These are phyloP conservation scores for Panicum virgatum DNA, from an alignment of 202 grass and related monocot genomes.

Conservation along the genomic window DNA sequence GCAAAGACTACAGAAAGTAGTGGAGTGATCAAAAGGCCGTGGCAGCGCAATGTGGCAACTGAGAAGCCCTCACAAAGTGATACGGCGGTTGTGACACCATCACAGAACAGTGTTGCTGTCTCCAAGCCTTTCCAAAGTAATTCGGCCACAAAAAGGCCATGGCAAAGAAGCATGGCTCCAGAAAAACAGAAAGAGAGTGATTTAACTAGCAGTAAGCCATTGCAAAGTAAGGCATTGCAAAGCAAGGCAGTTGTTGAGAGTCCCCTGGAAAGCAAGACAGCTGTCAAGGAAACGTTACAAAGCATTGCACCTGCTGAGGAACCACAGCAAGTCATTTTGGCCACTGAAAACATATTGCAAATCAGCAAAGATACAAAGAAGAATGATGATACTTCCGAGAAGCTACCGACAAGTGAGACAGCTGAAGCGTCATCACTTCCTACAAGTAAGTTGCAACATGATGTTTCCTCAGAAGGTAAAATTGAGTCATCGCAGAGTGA, in stretches of 20 bases:
- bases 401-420: not conserved
- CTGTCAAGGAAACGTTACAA: conserved; percentile 2
- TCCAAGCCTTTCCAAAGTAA: conserved; percentile 34
- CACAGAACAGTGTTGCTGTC: conserved; percentile 44
- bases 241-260: conserved; percentile 28
- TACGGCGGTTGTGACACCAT: conserved; percentile 19
- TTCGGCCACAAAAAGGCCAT: conserved; percentile 28
- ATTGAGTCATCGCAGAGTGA: conserved; percentile 21
- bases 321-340: conserved; percentile 17
- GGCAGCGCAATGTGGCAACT: conserved; percentile 39
- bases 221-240: conserved; percentile 28
- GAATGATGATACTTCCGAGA: conserved; percentile 21
- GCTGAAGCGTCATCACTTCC: not conserved
- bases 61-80: conserved; percentile 48
- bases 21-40: conserved; percentile 44
- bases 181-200: conserved; percentile 35
- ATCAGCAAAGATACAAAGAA: conserved; percentile 15
- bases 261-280: not conserved
- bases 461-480: conserved; percentile 25
- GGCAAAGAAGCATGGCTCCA: conserved; percentile 45
- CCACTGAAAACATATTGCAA: conserved; percentile 29
- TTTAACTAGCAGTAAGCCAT: conserved; percentile 35
- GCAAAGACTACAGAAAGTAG: conserved; percentile 40
- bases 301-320: conserved; percentile 32
- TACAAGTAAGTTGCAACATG: not conserved